Evolutionary conservation across 768 basidiomycete genomes (phyloP), one percentile per base, ranked within the genome.

Genomic region (Pleurotus salmoneostramineus): DNA sequence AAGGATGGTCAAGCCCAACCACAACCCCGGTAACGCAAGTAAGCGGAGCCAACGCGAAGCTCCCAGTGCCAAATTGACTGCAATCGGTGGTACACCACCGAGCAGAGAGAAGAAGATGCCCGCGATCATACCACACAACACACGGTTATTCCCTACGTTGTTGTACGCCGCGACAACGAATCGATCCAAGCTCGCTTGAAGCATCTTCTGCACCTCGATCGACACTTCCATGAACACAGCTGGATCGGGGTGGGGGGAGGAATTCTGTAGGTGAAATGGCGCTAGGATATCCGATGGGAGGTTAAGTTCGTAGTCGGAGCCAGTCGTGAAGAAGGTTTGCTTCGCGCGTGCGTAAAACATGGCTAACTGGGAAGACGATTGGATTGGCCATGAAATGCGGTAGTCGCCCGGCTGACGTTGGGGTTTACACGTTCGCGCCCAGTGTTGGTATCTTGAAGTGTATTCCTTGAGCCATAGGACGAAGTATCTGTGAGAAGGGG

Each of bases 381-480:
- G 80, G 2, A 76, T 64, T 0, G 78, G 75, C 67, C 70, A 74
- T 33, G 70, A 67, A 8, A 69, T 63, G 7, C 70, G 70, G 58
- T 67, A 69, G 32, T 74, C 69, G 3, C 68, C 60, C 21, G 65
- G 64, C 61, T 71, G 68, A 60, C 59, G 68, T 60, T 66, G 74
- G 34, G 68, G 72, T 61, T 69, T 73, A 40, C 64, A 62, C 15
- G 70, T 71, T 11, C 69, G 71, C 56, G 69, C 70, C 78, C 75
- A 82, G 66, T 79, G 77, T 46, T 69, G 66, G 61, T 80, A 74
- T 58, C 77, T 74, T 31, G 68, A 62, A 8, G 81, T 84, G 63
- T 92, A 92, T 62, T 91, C 90, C 60, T 82, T 83, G 33, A 91
- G 75, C 89, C 89, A 92, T 50, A 92, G 82, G n/a, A 82, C 79